phyloP scores from a whole-genome alignment of 495 filamentous ascomycete species.

The Podospora pseudoanserina region DNA sequence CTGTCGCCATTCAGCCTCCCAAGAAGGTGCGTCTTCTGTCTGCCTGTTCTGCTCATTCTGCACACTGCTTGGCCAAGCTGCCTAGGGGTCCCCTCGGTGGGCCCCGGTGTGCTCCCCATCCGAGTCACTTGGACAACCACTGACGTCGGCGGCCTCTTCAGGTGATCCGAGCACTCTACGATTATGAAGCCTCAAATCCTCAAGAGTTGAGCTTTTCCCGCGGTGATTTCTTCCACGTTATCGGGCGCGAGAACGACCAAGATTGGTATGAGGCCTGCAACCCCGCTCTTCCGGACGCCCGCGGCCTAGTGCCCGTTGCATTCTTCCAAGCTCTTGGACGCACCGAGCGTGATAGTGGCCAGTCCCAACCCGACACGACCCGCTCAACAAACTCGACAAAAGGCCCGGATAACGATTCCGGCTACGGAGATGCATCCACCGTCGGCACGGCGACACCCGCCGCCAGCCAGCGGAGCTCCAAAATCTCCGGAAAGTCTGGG shows the following conservation, averaged over 20 bases:
- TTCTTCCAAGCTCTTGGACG: constrained; percentile 92
- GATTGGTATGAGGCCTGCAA: constrained; percentile 99
- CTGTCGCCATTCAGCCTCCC: constrained; percentile 90
- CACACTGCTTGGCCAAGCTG: constrained; percentile 11
- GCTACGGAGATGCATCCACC: constrained; percentile 65
- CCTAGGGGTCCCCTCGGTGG: constrained; percentile 10
- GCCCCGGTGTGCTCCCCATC: neutral
- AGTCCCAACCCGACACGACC: constrained; percentile 64
- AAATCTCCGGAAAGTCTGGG: constrained; percentile 61
- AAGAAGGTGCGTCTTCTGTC: constrained; percentile 72
- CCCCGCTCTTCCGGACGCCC: constrained; percentile 79
- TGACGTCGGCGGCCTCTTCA: constrained; percentile 39
- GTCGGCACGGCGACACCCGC: constrained; percentile 30
- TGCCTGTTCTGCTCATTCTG: constrained; percentile 15
- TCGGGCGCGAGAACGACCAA: constrained; percentile 87
- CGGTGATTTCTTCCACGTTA: constrained; percentile 98
- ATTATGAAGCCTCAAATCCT: constrained; percentile 71
- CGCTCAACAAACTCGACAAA: constrained; percentile 49
- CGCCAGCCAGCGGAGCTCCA: constrained; percentile 48
- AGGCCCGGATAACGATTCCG: constrained; percentile 66
- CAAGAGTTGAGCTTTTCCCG: constrained; percentile 87
- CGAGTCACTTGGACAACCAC: constrained; percentile 10
- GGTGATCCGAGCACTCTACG: constrained; percentile 96
- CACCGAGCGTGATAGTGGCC: constrained; percentile 80
- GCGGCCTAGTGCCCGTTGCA: constrained; percentile 86